Evolutionary conservation across 2,329 filamentous ascomycete species (phyloP), one percentile per base, ranked within the genome.

Genomic region (Penicillium glabrum): DNA sequence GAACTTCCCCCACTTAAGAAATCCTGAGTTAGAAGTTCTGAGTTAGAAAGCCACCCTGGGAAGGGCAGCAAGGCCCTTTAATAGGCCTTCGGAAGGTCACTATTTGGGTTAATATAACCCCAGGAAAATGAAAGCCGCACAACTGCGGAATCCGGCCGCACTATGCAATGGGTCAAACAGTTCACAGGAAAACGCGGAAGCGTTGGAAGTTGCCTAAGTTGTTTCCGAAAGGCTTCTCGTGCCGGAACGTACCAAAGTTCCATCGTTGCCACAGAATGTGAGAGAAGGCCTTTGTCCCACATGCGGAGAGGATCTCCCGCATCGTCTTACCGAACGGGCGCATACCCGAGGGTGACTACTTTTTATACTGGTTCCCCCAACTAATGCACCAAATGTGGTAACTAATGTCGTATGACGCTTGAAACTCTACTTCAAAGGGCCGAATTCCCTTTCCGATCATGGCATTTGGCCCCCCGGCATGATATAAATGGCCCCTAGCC

Each of bases 281-380:
- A 19, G 46, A 31, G 46, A 33, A 33, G 16, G 26, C 11, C 9
- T 21, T 33, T 37, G 31, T 33, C 23, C 21, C 31, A 33, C 21
- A 4, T 7, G 24, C 11, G 13, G 24, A 31, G 19, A 29, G 48
- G 41, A 58, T 60, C 49, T 60, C 58, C 55, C 58, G 58, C 49
- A 47, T 29, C 27, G 49, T 39, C 41, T 52, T 56, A 56, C 58
- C 58, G 58, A 55, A 48, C 39, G 3, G 31, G 31, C 14, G 16
- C 31, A 45, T 53, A 58, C 49, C 58, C 58, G 58, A 60, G 58
- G 58, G 19, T 50, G 10, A 33, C 26, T 39, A 13, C 19, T 6
- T 2, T 41, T 10, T 41, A 23, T 13, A 41, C 19, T 23, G 39
- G 5, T 23, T 23, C 19, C 19, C 37, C 39, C 39, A 41, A 14